Base-by-base conservation (phyloP, 2,329 filamentous ascomycete genomes). In the Zalaria sp. region DNA sequence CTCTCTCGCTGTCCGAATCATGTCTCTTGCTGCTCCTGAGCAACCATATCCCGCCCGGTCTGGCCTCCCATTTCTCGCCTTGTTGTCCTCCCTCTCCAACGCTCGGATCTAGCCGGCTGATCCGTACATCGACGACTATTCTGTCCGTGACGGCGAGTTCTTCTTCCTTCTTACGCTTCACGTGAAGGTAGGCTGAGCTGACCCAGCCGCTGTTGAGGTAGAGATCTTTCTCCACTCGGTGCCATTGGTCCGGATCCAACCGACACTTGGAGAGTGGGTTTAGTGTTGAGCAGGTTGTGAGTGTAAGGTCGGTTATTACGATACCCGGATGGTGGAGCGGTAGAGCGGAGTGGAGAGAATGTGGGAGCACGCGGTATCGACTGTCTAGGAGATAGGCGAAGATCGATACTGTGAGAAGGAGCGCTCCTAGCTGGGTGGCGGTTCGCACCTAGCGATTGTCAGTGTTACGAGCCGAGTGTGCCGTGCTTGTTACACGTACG, bases 171-270 rank as follows among this genome's bases (percentile, higher is more conserved):
- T 88, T 91, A 49, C 84, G 75, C 61, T 83, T 77, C 46, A 94
- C 75, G 57, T 88, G 82, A 26, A 95, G 60, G 59, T 84, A 95
- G 28, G 85, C 86, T 56, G 74, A 83, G 27, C 76, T 75, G 35
- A 83, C 70, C 76, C 84, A 85, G 40, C 78, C 74, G 45, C 73
- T 75, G 46, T 77, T 77, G 11, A 95, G 73, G 57, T 86, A 91
- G 0, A 95, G 72, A 56, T 95, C 86, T 64, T 94, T 95, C 49
- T 93, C 83, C 47, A 95, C 69, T 38, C 83, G 81, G 51, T 85
- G 79, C 88, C 88, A 95, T 47, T 74, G 67, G 35, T 76, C 65
- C 32, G 71, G 61, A 54, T 91, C 81, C 47, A 91, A 73, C 47
- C 77, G 78, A 65, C 85, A 93, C 36, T 73, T 81, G 3, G 81